These are phyloP conservation scores for Claviceps paspali DNA, from an alignment of 2,329 filamentous ascomycete genomes.

Conservation along the genomic window DNA sequence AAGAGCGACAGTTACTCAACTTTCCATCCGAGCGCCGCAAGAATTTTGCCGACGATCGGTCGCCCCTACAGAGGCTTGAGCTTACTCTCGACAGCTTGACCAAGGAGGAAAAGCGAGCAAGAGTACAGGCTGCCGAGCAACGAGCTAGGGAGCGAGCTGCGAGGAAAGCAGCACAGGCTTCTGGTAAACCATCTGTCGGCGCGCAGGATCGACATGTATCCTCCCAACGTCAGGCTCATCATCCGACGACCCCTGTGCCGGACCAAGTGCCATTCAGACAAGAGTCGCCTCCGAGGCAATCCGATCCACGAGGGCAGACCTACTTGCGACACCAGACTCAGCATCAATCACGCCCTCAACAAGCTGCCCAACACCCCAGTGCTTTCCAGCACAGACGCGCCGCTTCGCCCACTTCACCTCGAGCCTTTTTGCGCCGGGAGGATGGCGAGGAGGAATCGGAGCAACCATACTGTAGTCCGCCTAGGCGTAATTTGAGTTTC, in stretches of 20 bases:
- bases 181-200: conserved; percentile 9
- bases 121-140: conserved; percentile 68
- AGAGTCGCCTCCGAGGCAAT: neutral
- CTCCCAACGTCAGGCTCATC: conserved; percentile 1
- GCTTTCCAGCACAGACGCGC: conserved; percentile 6
- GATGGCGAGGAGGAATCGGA: conserved; percentile 10
- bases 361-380: neutral
- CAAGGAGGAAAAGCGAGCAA: conserved; percentile 85
- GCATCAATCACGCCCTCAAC: neutral
- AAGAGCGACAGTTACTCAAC: conserved; percentile 23
- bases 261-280: neutral
- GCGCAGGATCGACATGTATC: conserved; percentile 11
- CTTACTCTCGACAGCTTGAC: conserved; percentile 81
- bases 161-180: conserved; percentile 16
- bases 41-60: conserved; percentile 65
- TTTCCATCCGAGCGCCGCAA: conserved; percentile 30
- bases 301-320: neutral
- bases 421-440: conserved; percentile 8
- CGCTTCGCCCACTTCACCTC: conserved; percentile 11
- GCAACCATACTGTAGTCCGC: conserved; percentile 18
- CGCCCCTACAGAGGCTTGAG: conserved; percentile 86
- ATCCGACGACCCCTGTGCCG: conserved; percentile 1
- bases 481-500: conserved; percentile 43
- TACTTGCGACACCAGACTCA: conserved; percentile 1
- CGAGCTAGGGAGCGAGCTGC: conserved; percentile 48